These are phyloP conservation scores for Didymella glomerata DNA, from an alignment of 2,329 filamentous ascomycete species.

Conservation along the genomic window DNA sequence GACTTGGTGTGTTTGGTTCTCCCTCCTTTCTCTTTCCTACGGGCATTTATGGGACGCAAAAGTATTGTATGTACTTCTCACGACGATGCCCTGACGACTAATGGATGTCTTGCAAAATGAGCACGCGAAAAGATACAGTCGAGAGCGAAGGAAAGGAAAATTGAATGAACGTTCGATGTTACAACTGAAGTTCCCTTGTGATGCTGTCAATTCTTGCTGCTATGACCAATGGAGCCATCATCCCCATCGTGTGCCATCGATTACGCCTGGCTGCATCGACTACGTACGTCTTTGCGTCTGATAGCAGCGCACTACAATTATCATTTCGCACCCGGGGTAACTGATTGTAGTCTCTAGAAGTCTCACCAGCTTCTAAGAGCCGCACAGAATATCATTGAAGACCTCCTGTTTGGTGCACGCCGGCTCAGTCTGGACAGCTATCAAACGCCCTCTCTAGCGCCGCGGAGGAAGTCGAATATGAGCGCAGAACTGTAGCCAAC, in stretches of 20 bases:
- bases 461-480: too few species aligned
- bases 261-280: too few species aligned
- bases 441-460: too few species aligned
- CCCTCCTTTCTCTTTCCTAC: constrained; percentile 34
- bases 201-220: neutral
- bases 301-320: too few species aligned
- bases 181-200: neutral
- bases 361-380: neutral
- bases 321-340: too few species aligned
- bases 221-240: neutral
- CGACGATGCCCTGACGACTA: constrained; percentile 41
- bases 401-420: neutral
- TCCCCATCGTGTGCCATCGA: too few species aligned
- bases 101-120: constrained; percentile 37
- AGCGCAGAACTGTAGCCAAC: too few species aligned
- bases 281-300: too few species aligned
- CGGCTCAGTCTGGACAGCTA: too few species aligned
- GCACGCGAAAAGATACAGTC: constrained; percentile 28
- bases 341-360: neutral
- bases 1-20: constrained; percentile 46
- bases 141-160: constrained; percentile 25
- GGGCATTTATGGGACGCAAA: constrained; percentile 38
- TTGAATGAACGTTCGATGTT: constrained; percentile 27
- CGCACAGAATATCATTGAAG: neutral
- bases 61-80: constrained; percentile 43